phyloP scores from a whole-genome alignment of 108 stramenopile species.

The Cylindrotheca closterium region DNA sequence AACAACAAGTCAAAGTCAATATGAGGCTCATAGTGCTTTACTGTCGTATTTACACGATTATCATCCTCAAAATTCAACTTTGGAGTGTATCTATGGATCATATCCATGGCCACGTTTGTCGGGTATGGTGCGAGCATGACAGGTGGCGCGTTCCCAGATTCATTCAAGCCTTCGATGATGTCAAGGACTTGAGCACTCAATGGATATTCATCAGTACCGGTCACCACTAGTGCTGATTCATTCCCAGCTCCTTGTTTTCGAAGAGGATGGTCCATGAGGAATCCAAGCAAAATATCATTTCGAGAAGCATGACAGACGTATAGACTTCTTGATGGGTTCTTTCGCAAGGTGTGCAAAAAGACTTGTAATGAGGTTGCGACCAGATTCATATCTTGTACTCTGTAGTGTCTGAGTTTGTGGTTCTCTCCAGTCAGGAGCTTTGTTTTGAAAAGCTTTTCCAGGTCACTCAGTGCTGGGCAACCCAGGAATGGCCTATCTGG shows the following conservation, averaged over 20 bases:
- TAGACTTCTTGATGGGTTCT: slow-evolving; percentile 58
- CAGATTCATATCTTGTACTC: slow-evolving; percentile 64
- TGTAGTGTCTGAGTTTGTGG: slow-evolving; percentile 79
- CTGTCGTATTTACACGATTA: slow-evolving; percentile 58
- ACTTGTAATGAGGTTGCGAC: slow-evolving; percentile 82
- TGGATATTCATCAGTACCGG: slow-evolving; percentile 59
- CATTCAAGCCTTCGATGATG: slow-evolving; percentile 41
- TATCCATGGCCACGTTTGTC: slow-evolving; percentile 70
- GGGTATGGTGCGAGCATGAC: slow-evolving; percentile 54
- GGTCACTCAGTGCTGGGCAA: slow-evolving; percentile 73
- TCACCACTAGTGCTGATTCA: slow-evolving; percentile 72
- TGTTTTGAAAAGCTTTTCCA: slow-evolving; percentile 78
- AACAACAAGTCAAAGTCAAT: slow-evolving; percentile 88
- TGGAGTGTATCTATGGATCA: slow-evolving; percentile 69
- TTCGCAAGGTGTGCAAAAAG: slow-evolving; percentile 80
- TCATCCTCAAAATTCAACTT: slow-evolving; percentile 83
- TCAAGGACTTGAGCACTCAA: slow-evolving; percentile 52
- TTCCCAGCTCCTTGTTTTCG: slow-evolving; percentile 16
- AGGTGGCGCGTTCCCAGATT: slow-evolving; percentile 20
- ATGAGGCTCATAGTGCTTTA: slow-evolving; percentile 84
- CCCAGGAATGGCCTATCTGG: slow-evolving; percentile 90
- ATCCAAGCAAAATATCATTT: slow-evolving; percentile 87
- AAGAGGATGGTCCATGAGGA: slow-evolving; percentile 66
- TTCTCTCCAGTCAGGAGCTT: slow-evolving; percentile 64
- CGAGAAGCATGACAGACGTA: slow-evolving; percentile 86